Conservation (phyloP, 2,329 filamentous ascomycete species). For the Rutstroemia sp. region DNA sequence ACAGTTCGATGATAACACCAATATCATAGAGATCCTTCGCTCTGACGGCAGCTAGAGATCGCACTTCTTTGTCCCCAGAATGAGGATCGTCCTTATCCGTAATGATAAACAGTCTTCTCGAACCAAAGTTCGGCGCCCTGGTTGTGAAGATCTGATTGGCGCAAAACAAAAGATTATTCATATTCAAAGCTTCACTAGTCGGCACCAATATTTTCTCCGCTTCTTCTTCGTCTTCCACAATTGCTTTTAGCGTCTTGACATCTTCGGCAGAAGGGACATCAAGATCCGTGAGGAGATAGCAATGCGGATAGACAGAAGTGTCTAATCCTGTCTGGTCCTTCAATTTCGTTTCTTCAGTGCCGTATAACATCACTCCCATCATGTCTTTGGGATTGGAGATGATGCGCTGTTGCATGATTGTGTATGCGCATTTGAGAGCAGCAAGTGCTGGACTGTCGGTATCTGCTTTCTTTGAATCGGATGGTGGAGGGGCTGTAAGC, state of each 20-base stretch:
- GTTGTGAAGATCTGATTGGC: conserved; percentile 96
- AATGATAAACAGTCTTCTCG: conserved; percentile 86
- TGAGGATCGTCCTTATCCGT: conserved; percentile 92
- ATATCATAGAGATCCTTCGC: conserved; percentile 95
- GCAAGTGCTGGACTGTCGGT: conserved; percentile 72
- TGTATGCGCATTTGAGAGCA: conserved; percentile 87
- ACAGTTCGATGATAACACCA: conserved; percentile 85
- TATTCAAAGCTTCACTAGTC: conserved; percentile 61
- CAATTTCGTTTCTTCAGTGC: conserved; percentile 78
- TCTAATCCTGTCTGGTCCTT: conserved; percentile 50
- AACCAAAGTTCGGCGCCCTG: conserved; percentile 89
- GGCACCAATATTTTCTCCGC: conserved; percentile 62
- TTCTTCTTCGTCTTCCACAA: conserved; percentile 74
- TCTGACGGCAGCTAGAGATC: conserved; percentile 71
- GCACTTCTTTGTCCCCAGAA: conserved; percentile 59
- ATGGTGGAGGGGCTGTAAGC: conserved; percentile 59
- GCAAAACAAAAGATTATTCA: conserved; percentile 88
- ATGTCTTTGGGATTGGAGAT: conserved; percentile 95
- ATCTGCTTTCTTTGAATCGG: conserved; percentile 67
- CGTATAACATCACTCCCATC: conserved; percentile 92
- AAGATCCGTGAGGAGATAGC: conserved; percentile 83
- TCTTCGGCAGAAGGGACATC: conserved; percentile 82
- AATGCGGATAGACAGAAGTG: conserved; percentile 72
- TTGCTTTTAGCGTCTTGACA: conserved; percentile 67
- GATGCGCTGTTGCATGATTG: conserved; percentile 96